Base-by-base conservation (phyloP, 1,139 yeast species). In the Hyphopichia burtonii region DNA sequence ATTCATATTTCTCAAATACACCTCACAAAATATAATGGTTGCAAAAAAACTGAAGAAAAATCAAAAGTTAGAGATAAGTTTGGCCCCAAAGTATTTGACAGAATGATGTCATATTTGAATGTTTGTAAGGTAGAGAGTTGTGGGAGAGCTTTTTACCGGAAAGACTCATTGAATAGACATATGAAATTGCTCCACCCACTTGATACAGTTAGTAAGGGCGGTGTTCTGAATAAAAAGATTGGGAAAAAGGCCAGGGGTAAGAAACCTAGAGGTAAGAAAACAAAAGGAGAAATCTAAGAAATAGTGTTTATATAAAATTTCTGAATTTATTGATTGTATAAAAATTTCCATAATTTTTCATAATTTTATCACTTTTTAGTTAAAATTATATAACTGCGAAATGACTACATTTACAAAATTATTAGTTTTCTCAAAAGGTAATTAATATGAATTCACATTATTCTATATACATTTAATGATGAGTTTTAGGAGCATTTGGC, bases 401-500 rank as follows among this genome's bases (percentile, higher is more conserved):
- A n/a, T n/a, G n/a, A n/a, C n/a, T n/a, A n/a, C n/a, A n/a, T n/a
- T n/a, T n/a, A n/a, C n/a, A n/a, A n/a, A n/a, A n/a, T n/a, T n/a
- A n/a, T n/a, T n/a, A n/a, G n/a, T n/a, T n/a, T n/a, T n/a, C n/a
- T n/a, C n/a, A n/a, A n/a, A n/a, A n/a, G n/a, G n/a, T n/a, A n/a
- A n/a, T n/a, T n/a, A n/a, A n/a, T n/a, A n/a, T n/a, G n/a, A n/a
- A n/a, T n/a, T n/a, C n/a, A n/a, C n/a, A n/a, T n/a, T n/a, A n/a
- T n/a, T n/a, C 23, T 20, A 20, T 20, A 20, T 20, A 20, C 23
- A 20, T 11, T 25, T 25, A 25, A 25, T 65, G 75, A 52, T 76
- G 80, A 37, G 66, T 58, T 49, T 67, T 68, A 47, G 70, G 67
- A 45, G 78, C 83, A 47, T 58, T 73, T 49, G 88, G 86, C 51